Evolutionary conservation across 805 yeast genomes (phyloP), one percentile per base, ranked within the genome.

Genomic region (Wickerhamiella australiensis): DNA sequence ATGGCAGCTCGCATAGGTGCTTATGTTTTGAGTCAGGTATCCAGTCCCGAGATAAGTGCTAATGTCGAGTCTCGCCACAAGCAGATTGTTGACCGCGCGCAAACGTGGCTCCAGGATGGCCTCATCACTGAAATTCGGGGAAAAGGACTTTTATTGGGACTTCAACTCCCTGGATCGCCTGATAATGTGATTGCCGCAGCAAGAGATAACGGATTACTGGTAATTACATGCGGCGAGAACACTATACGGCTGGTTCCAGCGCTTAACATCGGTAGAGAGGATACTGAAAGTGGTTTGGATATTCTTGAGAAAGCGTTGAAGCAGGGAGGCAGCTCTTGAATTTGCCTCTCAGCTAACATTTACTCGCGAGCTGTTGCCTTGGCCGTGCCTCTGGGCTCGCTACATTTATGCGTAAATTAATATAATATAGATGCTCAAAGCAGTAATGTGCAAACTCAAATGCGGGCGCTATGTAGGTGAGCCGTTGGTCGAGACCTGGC

Each of bases 161-260:
- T 86, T 50, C 87, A 90, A 67, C 79, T 90, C 56, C 67, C 67
- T 15, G 71, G 75, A 43, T 78, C 82, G 52, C 90, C 94, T 46
- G 48, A 60, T 12, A 66, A 70, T 12, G 68, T 90, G n/a, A 78
- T 87, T 21, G 69, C 68, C 22, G 74, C 74, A 52, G 86, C 94
- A 38, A 74, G 90, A 61, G 83, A 85, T 50, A 68, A 78, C 53
- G 96, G 97, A 2, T 69, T 92, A 55, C 69, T 92, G 52, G 77
- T 87, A 21, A 85, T 92, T 50, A 83, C 95, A 18, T 95, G 96
- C 5, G 98, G 97, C 42, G 81, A 83, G 57, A 86, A 87, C 63
- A 90, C 92, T 8, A 69, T 92, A 49, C 78, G 98, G 67, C 72
- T 92, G 55, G 92, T 90, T 26, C 98, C 98, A 27, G 92, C 97